Conservation (phyloP, 2,329 filamentous ascomycete genomes). For the Alternaria sp. region DNA sequence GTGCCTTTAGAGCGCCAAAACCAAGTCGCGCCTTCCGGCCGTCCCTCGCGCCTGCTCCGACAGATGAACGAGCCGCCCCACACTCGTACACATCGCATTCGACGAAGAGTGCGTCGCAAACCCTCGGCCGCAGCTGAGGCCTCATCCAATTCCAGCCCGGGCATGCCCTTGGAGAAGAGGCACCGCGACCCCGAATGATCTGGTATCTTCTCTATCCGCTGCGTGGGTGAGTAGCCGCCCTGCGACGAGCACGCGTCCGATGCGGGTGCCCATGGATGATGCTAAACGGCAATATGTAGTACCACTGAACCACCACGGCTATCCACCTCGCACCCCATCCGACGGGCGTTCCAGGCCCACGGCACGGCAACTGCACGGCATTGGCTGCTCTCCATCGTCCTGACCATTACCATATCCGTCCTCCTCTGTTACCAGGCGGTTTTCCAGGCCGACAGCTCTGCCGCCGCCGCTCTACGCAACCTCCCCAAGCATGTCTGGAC, state of each 20-base stretch:
- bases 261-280: background rate
- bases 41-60: slow-evolving; percentile 19
- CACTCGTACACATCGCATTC: slow-evolving; percentile 28
- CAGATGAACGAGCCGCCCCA: slow-evolving; percentile 40
- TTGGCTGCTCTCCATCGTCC: slow-evolving; percentile 75
- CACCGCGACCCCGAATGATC: slow-evolving; percentile 62
- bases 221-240: slow-evolving; percentile 67
- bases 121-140: slow-evolving; percentile 29
- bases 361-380: slow-evolving; percentile 75
- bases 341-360: slow-evolving; percentile 71
- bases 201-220: slow-evolving; percentile 81
- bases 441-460: slow-evolving; percentile 77
- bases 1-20: slow-evolving; percentile 3
- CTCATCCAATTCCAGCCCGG: slow-evolving; percentile 16
- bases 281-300: slow-evolving; percentile 55
- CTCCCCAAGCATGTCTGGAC: slow-evolving; percentile 85
- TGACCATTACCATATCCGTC: slow-evolving; percentile 75
- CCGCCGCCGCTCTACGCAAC: slow-evolving; percentile 74
- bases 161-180: slow-evolving; percentile 34
- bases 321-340: slow-evolving; percentile 69
- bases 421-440: slow-evolving; percentile 77
- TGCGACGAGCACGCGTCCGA: background rate
- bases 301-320: slow-evolving; percentile 77
- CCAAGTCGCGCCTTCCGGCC: slow-evolving; percentile 2
- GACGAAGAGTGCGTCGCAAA: slow-evolving; percentile 39